phyloP scores from a whole-genome alignment of 495 filamentous ascomycete genomes.

The Neurospora sp. region DNA sequence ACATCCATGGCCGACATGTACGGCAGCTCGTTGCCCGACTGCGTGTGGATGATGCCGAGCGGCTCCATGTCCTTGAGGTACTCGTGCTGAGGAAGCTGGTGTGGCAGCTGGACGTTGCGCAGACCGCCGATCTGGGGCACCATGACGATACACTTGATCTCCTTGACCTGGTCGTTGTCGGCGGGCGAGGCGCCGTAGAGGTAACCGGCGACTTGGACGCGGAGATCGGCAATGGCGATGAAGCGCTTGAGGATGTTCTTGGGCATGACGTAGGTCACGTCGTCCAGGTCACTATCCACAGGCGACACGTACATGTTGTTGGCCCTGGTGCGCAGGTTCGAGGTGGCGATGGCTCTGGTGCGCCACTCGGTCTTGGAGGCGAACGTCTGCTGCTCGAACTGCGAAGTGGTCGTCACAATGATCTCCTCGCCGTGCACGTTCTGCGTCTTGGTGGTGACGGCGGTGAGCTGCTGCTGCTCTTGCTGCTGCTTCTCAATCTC shows the following conservation, averaged over 20 bases:
- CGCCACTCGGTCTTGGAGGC: conserved; percentile 99
- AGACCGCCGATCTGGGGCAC: conserved; percentile 92
- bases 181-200: conserved; percentile 87
- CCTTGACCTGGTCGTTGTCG: conserved; percentile 95
- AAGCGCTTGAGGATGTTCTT: conserved; percentile 98
- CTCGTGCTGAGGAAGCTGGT: conserved; percentile 89
- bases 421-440: conserved; percentile 98
- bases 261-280: conserved; percentile 93
- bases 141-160: conserved; percentile 93
- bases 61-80: conserved; percentile 83
- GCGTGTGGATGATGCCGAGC: conserved; percentile 90
- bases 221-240: conserved; percentile 95
- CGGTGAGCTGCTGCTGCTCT: conserved; percentile 91
- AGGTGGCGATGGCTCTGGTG: conserved; percentile 90
- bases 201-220: conserved; percentile 92
- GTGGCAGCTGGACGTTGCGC: conserved; percentile 82
- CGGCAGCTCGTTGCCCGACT: conserved; percentile 84
- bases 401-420: conserved; percentile 93
- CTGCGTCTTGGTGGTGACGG: conserved; percentile 96
- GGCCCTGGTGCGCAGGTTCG: conserved; percentile 84
- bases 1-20: conserved; percentile 96
- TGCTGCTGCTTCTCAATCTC: conserved; percentile 99
- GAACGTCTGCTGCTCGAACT: conserved; percentile 95
- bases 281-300: conserved; percentile 71
- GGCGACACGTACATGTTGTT: conserved; percentile 99